These are phyloP conservation scores for Penstemon newberryi DNA, from an alignment of 257 asterid species.

Conservation along the genomic window DNA sequence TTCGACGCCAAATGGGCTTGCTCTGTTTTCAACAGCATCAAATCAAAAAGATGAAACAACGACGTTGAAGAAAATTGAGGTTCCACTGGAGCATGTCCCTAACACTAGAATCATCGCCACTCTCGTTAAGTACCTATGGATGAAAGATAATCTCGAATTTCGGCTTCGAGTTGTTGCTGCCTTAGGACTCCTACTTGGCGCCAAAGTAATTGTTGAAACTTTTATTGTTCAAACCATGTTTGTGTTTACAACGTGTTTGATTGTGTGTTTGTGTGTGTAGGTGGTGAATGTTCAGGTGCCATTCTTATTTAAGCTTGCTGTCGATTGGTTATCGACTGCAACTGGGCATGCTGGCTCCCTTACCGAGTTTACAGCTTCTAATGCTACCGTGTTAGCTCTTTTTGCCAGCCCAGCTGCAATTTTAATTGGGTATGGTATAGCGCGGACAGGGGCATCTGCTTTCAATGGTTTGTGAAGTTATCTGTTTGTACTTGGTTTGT, in stretches of 20 bases:
- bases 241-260: slow-evolving; percentile 3
- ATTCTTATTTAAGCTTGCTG: slow-evolving; percentile 93
- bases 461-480: slow-evolving; percentile 66
- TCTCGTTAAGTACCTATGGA: slow-evolving; percentile 80
- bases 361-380: slow-evolving; percentile 77
- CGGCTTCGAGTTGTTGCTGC: slow-evolving; percentile 83
- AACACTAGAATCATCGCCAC: slow-evolving; percentile 62
- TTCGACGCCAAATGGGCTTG: slow-evolving; percentile 44
- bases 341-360: slow-evolving; percentile 74
- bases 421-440: slow-evolving; percentile 89
- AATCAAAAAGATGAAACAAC: slow-evolving; percentile 37
- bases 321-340: slow-evolving; percentile 81
- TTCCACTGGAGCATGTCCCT: slow-evolving; percentile 47
- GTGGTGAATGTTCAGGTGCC: slow-evolving; percentile 98
- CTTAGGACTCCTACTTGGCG: slow-evolving; percentile 77
- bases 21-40: slow-evolving; percentile 61
- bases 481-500: not conserved
- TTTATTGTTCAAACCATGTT: slow-evolving; percentile 2
- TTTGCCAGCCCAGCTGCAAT: slow-evolving; percentile 91
- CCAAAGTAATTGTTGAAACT: slow-evolving; percentile 48
- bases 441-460: slow-evolving; percentile 88
- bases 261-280: slow-evolving; percentile 42
- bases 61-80: slow-evolving; percentile 34
- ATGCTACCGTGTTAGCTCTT: slow-evolving; percentile 71
- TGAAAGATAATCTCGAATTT: slow-evolving; percentile 83